phyloP scores from a whole-genome alignment of 139 green algal genomes.

The Auxenochlorella pyrenoidosa region DNA sequence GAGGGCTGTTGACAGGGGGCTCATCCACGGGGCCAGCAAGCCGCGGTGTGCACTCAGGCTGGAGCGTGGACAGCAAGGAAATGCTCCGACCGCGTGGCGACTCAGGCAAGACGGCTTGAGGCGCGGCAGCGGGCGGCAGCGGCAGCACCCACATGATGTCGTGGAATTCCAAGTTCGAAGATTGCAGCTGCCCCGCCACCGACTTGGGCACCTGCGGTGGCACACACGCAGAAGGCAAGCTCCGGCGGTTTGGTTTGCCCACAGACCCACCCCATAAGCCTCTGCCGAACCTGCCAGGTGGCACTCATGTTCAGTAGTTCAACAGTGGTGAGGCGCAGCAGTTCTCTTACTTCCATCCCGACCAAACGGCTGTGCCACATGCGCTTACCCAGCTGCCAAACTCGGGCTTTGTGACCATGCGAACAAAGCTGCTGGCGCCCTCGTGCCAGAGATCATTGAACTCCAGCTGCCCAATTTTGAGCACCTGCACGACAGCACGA shows the following conservation, averaged over 20 bases:
- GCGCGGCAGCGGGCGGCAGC: too few species aligned
- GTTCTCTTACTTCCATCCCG: not conserved
- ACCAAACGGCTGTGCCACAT: not conserved
- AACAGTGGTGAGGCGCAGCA: too few species aligned
- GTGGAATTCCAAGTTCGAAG: slow-evolving; percentile 15
- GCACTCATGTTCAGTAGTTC: not conserved
- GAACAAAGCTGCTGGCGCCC: slow-evolving; percentile 32
- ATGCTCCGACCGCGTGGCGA: too few species aligned
- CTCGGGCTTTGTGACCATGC: slow-evolving; percentile 55
- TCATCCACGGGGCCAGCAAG: too few species aligned
- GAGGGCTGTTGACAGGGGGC: too few species aligned
- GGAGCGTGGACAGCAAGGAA: not conserved
- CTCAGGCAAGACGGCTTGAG: not conserved
- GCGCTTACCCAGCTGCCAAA: slow-evolving; percentile 44
- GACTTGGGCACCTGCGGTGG: slow-evolving; percentile 19
- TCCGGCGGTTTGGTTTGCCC: too few species aligned
- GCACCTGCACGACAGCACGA: not conserved
- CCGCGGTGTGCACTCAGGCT: too few species aligned
- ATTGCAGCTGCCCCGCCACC: slow-evolving; percentile 2
- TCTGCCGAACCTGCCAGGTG: not conserved
- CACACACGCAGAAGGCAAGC: not conserved
- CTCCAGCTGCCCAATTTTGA: slow-evolving; percentile 38
- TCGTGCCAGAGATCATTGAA: slow-evolving; percentile 42
- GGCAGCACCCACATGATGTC: slow-evolving; percentile 13
- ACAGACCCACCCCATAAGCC: not conserved